Conservation (phyloP, 2,329 filamentous ascomycete genomes). For the Xylaria hypoxylon region DNA sequence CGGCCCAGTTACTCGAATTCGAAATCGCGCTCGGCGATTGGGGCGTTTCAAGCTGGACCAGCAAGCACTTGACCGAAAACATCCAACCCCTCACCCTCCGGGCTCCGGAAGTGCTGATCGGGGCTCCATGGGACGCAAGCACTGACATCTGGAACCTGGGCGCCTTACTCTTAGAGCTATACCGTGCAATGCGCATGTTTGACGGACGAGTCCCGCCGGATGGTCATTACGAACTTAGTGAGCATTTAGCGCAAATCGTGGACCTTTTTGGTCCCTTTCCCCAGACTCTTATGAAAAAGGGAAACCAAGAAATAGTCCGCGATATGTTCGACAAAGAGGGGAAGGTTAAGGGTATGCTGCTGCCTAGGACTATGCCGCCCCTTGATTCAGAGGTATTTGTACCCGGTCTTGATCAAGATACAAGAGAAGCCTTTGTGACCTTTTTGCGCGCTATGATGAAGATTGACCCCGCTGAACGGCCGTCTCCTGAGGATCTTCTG, state of each 20-base stretch:
- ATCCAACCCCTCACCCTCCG: conserved; percentile 46
- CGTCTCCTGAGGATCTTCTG: conserved; percentile 1
- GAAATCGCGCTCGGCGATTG: conserved; percentile 44
- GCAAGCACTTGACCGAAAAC: conserved; percentile 35
- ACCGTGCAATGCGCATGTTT: conserved; percentile 39
- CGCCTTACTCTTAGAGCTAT: conserved; percentile 39
- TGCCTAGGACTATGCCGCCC: not conserved
- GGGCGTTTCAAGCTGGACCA: conserved; percentile 41
- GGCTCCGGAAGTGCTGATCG: conserved; percentile 45
- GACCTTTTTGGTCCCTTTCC: conserved; percentile 41
- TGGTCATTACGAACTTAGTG: conserved; percentile 27
- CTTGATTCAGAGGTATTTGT: not conserved
- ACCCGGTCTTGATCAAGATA: not conserved
- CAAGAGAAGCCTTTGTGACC: conserved; percentile 1
- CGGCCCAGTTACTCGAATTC: conserved; percentile 24
- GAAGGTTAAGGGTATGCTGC: conserved; percentile 2
- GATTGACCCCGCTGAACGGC: conserved; percentile 20
- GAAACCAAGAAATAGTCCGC: conserved; percentile 29
- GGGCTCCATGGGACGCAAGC: conserved; percentile 40
- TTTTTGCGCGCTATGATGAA: conserved; percentile 23
- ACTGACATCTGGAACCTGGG: conserved; percentile 46
- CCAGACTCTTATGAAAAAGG: conserved; percentile 35
- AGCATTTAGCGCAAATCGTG: conserved; percentile 41
- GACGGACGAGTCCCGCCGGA: conserved; percentile 23
- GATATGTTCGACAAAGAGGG: conserved; percentile 16